Evolutionary conservation across 2,329 filamentous ascomycete species (phyloP).

Genomic region (Talaromyces rugulosus): DNA sequence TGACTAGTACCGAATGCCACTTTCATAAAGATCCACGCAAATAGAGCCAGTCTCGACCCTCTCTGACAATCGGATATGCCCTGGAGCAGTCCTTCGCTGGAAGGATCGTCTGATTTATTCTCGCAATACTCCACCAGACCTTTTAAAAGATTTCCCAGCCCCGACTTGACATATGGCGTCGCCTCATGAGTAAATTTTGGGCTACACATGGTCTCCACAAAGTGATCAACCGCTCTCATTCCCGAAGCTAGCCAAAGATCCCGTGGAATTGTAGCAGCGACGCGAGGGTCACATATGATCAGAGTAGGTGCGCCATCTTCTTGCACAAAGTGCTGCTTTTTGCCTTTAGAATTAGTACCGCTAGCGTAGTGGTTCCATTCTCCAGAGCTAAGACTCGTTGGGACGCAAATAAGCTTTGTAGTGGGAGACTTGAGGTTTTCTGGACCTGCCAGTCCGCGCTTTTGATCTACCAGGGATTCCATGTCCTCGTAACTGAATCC

Average conservation of each 20-base stretch:
- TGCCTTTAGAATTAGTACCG: constrained; percentile 2
- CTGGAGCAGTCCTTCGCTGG: constrained; percentile 1
- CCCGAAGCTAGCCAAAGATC: constrained; percentile 6
- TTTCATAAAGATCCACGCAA: neutral
- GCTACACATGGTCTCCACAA: constrained; percentile 5
- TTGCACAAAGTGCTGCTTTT: constrained; percentile 8
- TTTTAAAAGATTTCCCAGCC: neutral
- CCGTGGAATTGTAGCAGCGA: constrained; percentile 5
- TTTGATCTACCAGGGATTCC: constrained; percentile 7
- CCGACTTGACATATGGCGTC: neutral
- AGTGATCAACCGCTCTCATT: constrained; percentile 5
- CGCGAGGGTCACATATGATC: constrained; percentile 1
- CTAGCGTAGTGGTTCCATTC: constrained; percentile 8
- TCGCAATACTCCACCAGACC: constrained; percentile 3
- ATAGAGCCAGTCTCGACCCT: neutral
- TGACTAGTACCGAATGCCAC: constrained; percentile 3
- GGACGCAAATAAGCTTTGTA: neutral
- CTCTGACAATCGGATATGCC: constrained; percentile 7
- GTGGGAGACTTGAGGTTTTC: constrained; percentile 1
- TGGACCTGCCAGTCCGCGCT: neutral
- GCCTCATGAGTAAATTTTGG: neutral
- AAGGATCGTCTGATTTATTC: neutral
- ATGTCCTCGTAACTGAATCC: constrained; percentile 1
- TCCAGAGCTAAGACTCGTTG: neutral
- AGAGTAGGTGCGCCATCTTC: neutral